Base-by-base conservation (phyloP, 768 basidiomycete genomes). In the Xerocomus brunneocitrinus region DNA sequence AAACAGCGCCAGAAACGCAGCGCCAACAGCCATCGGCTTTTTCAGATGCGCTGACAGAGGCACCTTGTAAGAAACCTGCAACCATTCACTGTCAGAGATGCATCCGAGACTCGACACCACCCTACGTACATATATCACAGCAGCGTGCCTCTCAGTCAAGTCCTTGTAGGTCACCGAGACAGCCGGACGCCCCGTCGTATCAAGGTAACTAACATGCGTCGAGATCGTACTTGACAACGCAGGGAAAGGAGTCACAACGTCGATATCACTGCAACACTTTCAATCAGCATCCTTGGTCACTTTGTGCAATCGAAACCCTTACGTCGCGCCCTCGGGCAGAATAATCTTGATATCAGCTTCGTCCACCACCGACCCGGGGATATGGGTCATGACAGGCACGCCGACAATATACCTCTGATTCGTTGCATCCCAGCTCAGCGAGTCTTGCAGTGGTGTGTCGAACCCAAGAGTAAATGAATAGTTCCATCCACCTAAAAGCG, bases 401-500 rank as follows among this genome's bases (percentile, higher is more conserved):
- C 84, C 82, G 36, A 92, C 78, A 16, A 87, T 76, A 65, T 93
- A 86, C 58, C 76, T 80, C 31, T 84, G 83, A 22, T 75, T 82
- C 43, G 73, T 72, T 48, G 72, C 76, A 60, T 90, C 83, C 61
- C 81, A 89, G 54, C 77, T 79, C 14, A 80, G 82, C 9, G 82
- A 84, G 66, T 91, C 82, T n/a, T 72, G 79, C 44, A 93, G 78
- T 28, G 87, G 87, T n/a, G 89, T 79, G 61, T 98, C 94, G 80
- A 89, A 99, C 2, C 97, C 97, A 3, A 98, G 76, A 5, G 91
- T 93, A 74, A 95, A 98, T 40, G 77, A 84, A 70, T 95, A 98
- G 65, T 97, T 98, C 97, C 97, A 99, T 40, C 95, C 93, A 30
- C 97, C 97, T 61, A 98, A 69, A 42, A 99, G 64, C 31, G 97